Evolutionary conservation across 352 stramenopile species (phyloP).

Genomic region (Phytophthora meadii): DNA sequence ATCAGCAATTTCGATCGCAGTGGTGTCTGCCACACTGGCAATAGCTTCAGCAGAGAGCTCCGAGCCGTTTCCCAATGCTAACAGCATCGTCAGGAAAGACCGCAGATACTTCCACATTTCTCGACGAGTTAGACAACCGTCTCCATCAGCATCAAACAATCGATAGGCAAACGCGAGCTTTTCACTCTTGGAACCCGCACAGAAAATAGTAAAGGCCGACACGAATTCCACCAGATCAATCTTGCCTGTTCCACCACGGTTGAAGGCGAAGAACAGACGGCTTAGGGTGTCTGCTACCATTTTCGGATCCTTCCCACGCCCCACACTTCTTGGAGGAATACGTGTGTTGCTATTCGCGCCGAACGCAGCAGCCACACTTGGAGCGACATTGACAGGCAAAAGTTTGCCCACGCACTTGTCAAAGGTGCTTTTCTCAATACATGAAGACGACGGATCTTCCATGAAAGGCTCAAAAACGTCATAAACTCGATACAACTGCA

Average conservation of each 20-base stretch:
- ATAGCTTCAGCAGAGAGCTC: slow-evolving; percentile 85
- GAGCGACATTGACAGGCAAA: slow-evolving; percentile 57
- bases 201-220: slow-evolving; percentile 94
- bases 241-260: slow-evolving; percentile 82
- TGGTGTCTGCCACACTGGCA: slow-evolving; percentile 79
- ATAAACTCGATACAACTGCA: slow-evolving; percentile 71
- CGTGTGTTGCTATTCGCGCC: slow-evolving; percentile 66
- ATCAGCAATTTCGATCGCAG: slow-evolving; percentile 83
- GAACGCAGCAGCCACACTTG: slow-evolving; percentile 67
- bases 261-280: slow-evolving; percentile 88
- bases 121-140: slow-evolving; percentile 89
- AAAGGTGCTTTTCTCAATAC: slow-evolving; percentile 86
- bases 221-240: slow-evolving; percentile 93
- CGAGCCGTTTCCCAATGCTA: slow-evolving; percentile 92
- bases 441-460: slow-evolving; percentile 51
- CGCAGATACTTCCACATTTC: slow-evolving; percentile 94
- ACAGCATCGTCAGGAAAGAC: slow-evolving; percentile 95
- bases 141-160: slow-evolving; percentile 92
- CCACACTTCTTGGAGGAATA: slow-evolving; percentile 65
- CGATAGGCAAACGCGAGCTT: slow-evolving; percentile 93
- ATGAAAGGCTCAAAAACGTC: slow-evolving; percentile 82
- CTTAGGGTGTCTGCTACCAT: slow-evolving; percentile 81
- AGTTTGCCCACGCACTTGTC: slow-evolving; percentile 74
- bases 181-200: slow-evolving; percentile 94
- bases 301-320: slow-evolving; percentile 71